phyloP scores from a whole-genome alignment of 2,329 filamentous ascomycete genomes.

The Neonectria neomacrospora region DNA sequence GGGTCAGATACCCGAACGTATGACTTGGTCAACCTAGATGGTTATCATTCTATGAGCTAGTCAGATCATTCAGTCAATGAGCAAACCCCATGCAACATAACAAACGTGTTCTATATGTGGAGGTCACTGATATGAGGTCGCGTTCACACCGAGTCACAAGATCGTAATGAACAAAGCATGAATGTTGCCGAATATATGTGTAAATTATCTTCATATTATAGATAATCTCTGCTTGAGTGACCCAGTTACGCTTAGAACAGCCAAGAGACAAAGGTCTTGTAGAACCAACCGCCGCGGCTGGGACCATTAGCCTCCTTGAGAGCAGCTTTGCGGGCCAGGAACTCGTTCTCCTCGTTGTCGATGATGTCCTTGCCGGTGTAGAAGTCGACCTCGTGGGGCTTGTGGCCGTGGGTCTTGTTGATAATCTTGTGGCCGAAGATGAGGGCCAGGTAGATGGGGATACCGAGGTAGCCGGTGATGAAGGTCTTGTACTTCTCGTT shows the following conservation, averaged over 20 bases:
- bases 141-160: neutral
- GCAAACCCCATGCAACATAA: neutral
- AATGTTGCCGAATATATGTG: neutral
- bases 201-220: neutral
- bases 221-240: neutral
- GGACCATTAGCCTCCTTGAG: slow-evolving; percentile 40
- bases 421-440: slow-evolving; percentile 75
- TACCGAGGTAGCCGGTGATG: slow-evolving; percentile 80
- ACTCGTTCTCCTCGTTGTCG: slow-evolving; percentile 77
- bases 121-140: neutral
- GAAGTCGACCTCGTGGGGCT: slow-evolving; percentile 72
- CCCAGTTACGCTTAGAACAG: slow-evolving; percentile 47
- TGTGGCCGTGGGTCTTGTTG: slow-evolving; percentile 65
- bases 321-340: slow-evolving; percentile 59
- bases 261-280: slow-evolving; percentile 53
- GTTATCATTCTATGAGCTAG: neutral
- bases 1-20: neutral
- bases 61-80: neutral
- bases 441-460: slow-evolving; percentile 77
- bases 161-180: neutral
- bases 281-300: slow-evolving; percentile 49
- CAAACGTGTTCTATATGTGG: neutral
- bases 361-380: slow-evolving; percentile 79
- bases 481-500: slow-evolving; percentile 80
- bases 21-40: neutral